These are phyloP conservation scores for Calendula officinalis DNA, from an alignment of 129 eudicot genomes.

Conservation along the genomic window DNA sequence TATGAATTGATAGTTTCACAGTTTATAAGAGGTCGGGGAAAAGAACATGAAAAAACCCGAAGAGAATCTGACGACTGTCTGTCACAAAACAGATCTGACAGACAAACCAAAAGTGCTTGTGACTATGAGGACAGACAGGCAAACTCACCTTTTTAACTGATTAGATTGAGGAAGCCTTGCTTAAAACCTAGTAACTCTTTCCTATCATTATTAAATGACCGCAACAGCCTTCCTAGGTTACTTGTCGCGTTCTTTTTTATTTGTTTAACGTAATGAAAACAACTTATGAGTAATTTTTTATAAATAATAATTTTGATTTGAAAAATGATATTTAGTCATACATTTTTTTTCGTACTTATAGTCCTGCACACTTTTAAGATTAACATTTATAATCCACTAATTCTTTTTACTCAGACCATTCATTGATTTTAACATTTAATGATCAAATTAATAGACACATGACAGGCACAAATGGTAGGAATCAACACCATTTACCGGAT, in stretches of 20 bases:
- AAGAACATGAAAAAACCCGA: constrained; percentile 30
- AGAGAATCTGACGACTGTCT: constrained; percentile 23
- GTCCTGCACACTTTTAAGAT: no score
- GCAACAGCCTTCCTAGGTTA: constrained; percentile 9
- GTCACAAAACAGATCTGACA: constrained; percentile 22
- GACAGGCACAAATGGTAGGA: no score
- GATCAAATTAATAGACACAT: no score
- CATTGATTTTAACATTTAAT: no score
- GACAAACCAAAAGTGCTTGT: constrained; percentile 23
- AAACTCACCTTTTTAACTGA: constrained; percentile 31
- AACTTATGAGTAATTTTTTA: no score
- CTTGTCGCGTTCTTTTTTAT: neutral
- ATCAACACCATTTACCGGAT: no score
- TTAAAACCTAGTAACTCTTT: constrained; percentile 31
- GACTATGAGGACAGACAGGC: neutral
- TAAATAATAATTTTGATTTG: no score
- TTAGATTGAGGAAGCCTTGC: constrained; percentile 36
- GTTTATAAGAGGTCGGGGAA: constrained; percentile 11
- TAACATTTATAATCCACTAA: no score
- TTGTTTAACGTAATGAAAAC: no score
- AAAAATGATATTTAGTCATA: no score
- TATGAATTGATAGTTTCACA: constrained; percentile 38
- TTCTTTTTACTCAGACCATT: no score
- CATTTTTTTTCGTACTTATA: no score
- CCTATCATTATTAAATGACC: constrained; percentile 17